Conservation (phyloP, 2,329 filamentous ascomycete genomes). For the Dothiorella sarmentorum region DNA sequence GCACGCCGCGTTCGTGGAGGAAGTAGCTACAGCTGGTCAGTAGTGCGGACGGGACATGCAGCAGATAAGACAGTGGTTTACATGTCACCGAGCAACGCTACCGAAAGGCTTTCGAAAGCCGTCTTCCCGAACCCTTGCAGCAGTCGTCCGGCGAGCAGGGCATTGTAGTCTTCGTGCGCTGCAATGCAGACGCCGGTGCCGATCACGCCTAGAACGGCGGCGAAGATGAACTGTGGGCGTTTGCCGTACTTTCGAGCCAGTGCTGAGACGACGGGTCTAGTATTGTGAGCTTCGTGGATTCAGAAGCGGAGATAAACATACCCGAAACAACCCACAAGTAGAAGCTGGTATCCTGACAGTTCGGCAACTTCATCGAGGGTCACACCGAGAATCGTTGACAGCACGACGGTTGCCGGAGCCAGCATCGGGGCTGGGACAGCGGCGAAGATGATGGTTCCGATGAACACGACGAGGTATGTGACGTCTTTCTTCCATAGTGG, state of each 20-base stretch:
- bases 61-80: not conserved
- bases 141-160: conserved; percentile 33
- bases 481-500: conserved; percentile 27
- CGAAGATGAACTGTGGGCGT: conserved; percentile 35
- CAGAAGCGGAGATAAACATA: not conserved
- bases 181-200: conserved; percentile 32
- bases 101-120: conserved; percentile 33
- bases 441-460: conserved; percentile 28
- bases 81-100: conserved; percentile 34
- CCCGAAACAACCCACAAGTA: conserved; percentile 27
- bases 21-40: conserved; percentile 23
- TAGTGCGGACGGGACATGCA: too few relatives aligned
- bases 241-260: conserved; percentile 36
- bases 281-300: not conserved
- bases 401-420: conserved; percentile 25
- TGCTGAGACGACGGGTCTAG: conserved; percentile 30
- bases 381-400: conserved; percentile 24
- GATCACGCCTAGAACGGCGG: conserved; percentile 30
- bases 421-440: conserved; percentile 27
- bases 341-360: conserved; percentile 26
- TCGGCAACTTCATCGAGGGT: conserved; percentile 27
- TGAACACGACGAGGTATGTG: conserved; percentile 25
- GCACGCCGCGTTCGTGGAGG: conserved; percentile 31
- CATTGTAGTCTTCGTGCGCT: conserved; percentile 31
- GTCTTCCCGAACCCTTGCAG: conserved; percentile 33